Evolutionary conservation across 768 basidiomycete species (phyloP).

Genomic region (Dioszegia hungarica): DNA sequence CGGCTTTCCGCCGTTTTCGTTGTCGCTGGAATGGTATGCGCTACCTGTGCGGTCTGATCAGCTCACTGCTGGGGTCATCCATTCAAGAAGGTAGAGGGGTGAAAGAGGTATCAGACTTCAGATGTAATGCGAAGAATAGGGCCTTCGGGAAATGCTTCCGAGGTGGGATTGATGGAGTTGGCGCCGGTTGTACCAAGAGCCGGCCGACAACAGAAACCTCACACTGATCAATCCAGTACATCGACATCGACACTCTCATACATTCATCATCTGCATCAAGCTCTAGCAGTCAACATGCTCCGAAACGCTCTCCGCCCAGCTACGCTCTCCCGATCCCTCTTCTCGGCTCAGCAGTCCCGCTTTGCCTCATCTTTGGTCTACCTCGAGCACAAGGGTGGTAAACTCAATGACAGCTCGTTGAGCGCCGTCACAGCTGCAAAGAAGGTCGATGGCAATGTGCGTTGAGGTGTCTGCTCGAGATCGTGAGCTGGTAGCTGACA

Average conservation of each 20-base stretch:
- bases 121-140: too few relatives aligned
- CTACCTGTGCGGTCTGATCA: too few relatives aligned
- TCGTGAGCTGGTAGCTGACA: constrained; percentile 56
- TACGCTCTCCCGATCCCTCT: not conserved
- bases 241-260: not conserved
- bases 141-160: too few relatives aligned
- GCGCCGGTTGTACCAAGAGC: not conserved
- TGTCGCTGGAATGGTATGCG: too few relatives aligned
- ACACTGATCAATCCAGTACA: too few relatives aligned
- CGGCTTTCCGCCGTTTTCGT: too few relatives aligned
- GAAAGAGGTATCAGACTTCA: too few relatives aligned
- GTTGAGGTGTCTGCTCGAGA: too few relatives aligned
- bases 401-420: constrained; percentile 75
- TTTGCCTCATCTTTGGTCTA: constrained; percentile 61
- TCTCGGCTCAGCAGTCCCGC: constrained; percentile 19
- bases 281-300: constrained; percentile 7
- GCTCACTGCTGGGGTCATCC: too few relatives aligned
- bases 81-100: too few relatives aligned
- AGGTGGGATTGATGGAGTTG: too few relatives aligned
- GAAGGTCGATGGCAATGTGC: constrained; percentile 74
- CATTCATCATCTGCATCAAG: not conserved
- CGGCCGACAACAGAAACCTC: not conserved
- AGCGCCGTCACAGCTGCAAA: constrained; percentile 88
- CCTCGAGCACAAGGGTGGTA: constrained; percentile 77
- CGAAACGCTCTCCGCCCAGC: constrained; percentile 6